Conservation (phyloP, 2,329 filamentous ascomycete genomes). For the Colletotrichum melonis region DNA sequence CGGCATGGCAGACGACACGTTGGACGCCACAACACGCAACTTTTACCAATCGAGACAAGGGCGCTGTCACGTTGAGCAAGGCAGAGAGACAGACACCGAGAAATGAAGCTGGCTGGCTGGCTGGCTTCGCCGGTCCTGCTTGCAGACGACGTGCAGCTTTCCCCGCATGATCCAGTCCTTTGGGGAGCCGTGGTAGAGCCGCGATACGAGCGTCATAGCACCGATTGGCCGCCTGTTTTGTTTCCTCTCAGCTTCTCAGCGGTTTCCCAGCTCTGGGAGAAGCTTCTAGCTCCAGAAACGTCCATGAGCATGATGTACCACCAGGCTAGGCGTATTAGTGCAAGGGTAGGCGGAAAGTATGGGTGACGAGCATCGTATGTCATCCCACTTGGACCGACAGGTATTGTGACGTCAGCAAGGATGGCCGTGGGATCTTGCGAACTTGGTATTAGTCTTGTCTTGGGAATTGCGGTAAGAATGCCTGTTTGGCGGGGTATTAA, state of each 20-base stretch:
- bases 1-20: conserved; percentile 22
- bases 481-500: conserved; percentile 16
- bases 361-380: conserved; percentile 28
- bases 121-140: neutral
- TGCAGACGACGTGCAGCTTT: neutral
- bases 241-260: neutral
- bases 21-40: conserved; percentile 29
- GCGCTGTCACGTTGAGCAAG: neutral
- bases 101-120: neutral
- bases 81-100: neutral
- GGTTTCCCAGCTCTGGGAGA: neutral
- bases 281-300: neutral
- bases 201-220: conserved; percentile 5
- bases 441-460: neutral
- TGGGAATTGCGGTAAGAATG: conserved; percentile 1
- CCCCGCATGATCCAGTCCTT: conserved; percentile 2
- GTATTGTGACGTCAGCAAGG: conserved; percentile 28
- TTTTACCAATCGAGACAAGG: conserved; percentile 7
- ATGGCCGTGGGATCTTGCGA: neutral
- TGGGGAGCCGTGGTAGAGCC: conserved; percentile 16
- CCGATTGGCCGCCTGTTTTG: neutral
- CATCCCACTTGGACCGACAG: conserved; percentile 9
- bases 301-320: neutral
- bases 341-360: neutral
- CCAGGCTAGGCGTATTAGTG: neutral